Evolutionary conservation across 1,139 yeast species (phyloP).

Genomic region (Zygotorulaspora mrakii): DNA sequence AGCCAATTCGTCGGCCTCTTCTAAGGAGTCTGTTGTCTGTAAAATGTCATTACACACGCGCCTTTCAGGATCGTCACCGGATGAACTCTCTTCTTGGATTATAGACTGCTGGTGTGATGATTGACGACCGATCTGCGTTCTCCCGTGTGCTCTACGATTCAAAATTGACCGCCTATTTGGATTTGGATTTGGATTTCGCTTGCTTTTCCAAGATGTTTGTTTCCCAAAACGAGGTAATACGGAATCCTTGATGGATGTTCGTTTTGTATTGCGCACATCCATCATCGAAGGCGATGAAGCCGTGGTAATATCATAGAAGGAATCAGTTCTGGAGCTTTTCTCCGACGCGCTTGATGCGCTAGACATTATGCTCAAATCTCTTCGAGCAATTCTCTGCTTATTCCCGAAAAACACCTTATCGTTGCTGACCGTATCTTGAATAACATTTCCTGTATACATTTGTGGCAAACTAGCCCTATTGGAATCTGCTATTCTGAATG

Average conservation of each 20-base stretch:
- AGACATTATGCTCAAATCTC: slow-evolving; percentile 39
- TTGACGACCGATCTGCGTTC: slow-evolving; percentile 21
- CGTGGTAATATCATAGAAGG: slow-evolving; percentile 40
- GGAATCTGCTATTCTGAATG: slow-evolving; percentile 21
- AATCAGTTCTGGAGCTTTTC: slow-evolving; percentile 41
- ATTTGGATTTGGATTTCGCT: slow-evolving; percentile 44
- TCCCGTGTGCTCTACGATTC: slow-evolving; percentile 28
- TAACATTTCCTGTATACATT: slow-evolving; percentile 16
- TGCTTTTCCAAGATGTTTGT: slow-evolving; percentile 34
- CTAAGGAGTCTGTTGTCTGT: slow-evolving; percentile 6
- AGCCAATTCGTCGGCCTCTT: slow-evolving; percentile 17
- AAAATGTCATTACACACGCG: slow-evolving; percentile 8
- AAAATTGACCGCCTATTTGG: slow-evolving; percentile 28
- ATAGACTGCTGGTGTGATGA: slow-evolving; percentile 28
- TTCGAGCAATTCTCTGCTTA: slow-evolving; percentile 25
- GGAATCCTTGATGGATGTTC: slow-evolving; percentile 27
- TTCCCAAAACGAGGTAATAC: slow-evolving; percentile 30
- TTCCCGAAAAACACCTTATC: slow-evolving; percentile 10
- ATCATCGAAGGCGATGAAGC: slow-evolving; percentile 29
- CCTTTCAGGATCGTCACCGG: slow-evolving; percentile 26
- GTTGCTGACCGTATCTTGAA: slow-evolving; percentile 21
- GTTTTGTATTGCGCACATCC: slow-evolving; percentile 22
- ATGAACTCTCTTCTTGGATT: slow-evolving; percentile 34
- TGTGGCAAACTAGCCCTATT: slow-evolving; percentile 17
- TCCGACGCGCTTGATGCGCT: slow-evolving; percentile 43